Base-by-base conservation (phyloP, 2,329 filamentous ascomycete species). In the Ambrosiella beaveri region DNA sequence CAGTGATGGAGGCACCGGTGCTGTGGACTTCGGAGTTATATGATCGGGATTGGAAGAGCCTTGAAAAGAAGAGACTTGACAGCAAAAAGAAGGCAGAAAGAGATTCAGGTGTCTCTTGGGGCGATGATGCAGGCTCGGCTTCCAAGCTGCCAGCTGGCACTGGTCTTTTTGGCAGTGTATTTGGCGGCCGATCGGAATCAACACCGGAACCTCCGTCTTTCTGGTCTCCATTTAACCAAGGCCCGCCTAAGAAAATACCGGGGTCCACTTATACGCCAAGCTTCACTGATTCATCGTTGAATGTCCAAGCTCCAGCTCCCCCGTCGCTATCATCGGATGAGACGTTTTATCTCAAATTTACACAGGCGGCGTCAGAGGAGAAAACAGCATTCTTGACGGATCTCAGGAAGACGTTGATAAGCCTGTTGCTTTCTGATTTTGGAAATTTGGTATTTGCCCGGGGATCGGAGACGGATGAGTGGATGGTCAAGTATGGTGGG, bases 1-100 rank as follows among this genome's bases (percentile, higher is more conserved):
- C 82, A 51, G 82, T 95, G 62, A 75, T 86, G 61, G 87, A 95
- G 41, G 87, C 86, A 0, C 89, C 91, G 0, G 87, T 95, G 0
- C 73, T 97, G 1, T 96, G 89, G 89, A 89, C 89, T 0, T 96
- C 89, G 65, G 86, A 94, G 59, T 75, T 98, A 0, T 97, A 88
- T 67, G 80, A 84, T 60, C 79, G 86, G 19, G 90, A 96, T 64
- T 84, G 85, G 61, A 75, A 78, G 47, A 71, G 77, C 57, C 78
- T 82, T 57, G 80, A 81, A 55, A 70, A 71, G 1, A 63, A 62
- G 51, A 38, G 54, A n/a, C 44, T 15, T 15, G 44, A 15, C 3
- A 17, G 35, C 53, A 41, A 41, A 17, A 38, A 55, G n/a, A 56
- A 11, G 15, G 9, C 54, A 19, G 11, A 44, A 35, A 11, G 27